These are phyloP conservation scores for Lanmaoa rubissima DNA, from an alignment of 768 basidiomycete genomes.

Conservation along the genomic window DNA sequence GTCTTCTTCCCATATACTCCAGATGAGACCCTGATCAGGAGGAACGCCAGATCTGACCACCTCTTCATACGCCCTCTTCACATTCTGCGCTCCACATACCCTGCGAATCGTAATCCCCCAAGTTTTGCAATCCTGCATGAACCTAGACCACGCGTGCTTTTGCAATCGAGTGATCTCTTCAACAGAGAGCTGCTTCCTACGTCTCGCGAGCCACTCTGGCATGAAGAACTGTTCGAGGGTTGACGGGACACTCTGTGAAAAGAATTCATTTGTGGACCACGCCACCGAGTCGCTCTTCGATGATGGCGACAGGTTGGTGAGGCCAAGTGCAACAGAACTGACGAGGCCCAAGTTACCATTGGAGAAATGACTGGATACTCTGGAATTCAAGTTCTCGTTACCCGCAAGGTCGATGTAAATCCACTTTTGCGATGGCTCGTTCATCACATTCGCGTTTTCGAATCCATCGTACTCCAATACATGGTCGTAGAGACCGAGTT, in stretches of 20 bases:
- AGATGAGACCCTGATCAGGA: slow-evolving; percentile 57
- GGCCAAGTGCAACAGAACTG: slow-evolving; percentile 48
- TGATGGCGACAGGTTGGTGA: slow-evolving; percentile 55
- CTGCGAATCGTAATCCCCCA: slow-evolving; percentile 56
- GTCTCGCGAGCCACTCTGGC: slow-evolving; percentile 63
- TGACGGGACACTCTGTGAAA: neutral
- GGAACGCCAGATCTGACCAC: slow-evolving; percentile 46
- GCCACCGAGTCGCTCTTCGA: slow-evolving; percentile 31
- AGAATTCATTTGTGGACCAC: slow-evolving; percentile 42
- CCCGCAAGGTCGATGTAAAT: slow-evolving; percentile 67
- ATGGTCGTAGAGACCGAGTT: slow-evolving; percentile 54
- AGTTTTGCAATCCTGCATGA: slow-evolving; percentile 52
- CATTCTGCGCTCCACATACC: slow-evolving; percentile 44
- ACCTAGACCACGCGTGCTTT: slow-evolving; percentile 52
- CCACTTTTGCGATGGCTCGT: slow-evolving; percentile 39
- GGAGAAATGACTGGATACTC: slow-evolving; percentile 41
- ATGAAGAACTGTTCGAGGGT: slow-evolving; percentile 60
- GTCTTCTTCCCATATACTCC: slow-evolving; percentile 60
- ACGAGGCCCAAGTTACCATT: slow-evolving; percentile 28
- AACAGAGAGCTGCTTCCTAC: slow-evolving; percentile 46
- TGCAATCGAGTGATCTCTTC: slow-evolving; percentile 50
- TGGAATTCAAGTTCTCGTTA: slow-evolving; percentile 47
- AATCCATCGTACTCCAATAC: slow-evolving; percentile 56
- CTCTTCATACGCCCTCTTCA: slow-evolving; percentile 48
- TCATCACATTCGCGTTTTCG: slow-evolving; percentile 30